Percentiles rank a stretch among this genome's conserved stretches.
Conservation (phyloP, 768 basidiomycete genomes). For the Agaricus sinodeliciosus region DNA sequence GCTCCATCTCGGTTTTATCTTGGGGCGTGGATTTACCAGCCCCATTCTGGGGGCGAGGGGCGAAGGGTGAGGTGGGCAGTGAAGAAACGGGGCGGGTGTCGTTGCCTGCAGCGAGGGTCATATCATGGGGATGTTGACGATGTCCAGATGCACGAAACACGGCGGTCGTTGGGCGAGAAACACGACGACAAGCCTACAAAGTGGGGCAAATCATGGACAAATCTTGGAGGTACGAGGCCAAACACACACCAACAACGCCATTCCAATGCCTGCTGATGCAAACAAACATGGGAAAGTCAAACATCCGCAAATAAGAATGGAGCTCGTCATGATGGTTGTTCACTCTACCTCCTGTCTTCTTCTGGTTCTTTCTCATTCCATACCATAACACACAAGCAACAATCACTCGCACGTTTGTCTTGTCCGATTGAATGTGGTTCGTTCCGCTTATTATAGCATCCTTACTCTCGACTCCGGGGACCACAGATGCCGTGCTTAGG, state of each 20-base stretch:
- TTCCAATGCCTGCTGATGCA: slow-evolving; percentile 34
- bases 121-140: slow-evolving; percentile 3
- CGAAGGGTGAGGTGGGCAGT: slow-evolving; percentile 11
- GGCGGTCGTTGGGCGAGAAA: slow-evolving; percentile 22
- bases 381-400: no score
- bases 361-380: no score
- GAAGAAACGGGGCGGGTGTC: slow-evolving; percentile 14
- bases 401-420: no score
- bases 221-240: slow-evolving; percentile 30
- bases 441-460: no score
- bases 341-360: no score
- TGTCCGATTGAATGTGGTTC: no score
- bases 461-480: no score
- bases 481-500: no score
- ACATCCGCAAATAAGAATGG: slow-evolving; percentile 11
- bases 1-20: slow-evolving; percentile 19
- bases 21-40: background rate
- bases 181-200: slow-evolving; percentile 21
- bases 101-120: slow-evolving; percentile 8
- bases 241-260: slow-evolving; percentile 28
- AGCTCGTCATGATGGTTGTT: no score
- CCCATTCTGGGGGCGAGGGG: background rate
- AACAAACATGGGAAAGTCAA: slow-evolving; percentile 22
- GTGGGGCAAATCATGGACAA: slow-evolving; percentile 29
- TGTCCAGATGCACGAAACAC: slow-evolving; percentile 22